Evolutionary conservation across 768 basidiomycete species (phyloP), one percentile per base, ranked within the genome.

Genomic region (Suillus americanus): DNA sequence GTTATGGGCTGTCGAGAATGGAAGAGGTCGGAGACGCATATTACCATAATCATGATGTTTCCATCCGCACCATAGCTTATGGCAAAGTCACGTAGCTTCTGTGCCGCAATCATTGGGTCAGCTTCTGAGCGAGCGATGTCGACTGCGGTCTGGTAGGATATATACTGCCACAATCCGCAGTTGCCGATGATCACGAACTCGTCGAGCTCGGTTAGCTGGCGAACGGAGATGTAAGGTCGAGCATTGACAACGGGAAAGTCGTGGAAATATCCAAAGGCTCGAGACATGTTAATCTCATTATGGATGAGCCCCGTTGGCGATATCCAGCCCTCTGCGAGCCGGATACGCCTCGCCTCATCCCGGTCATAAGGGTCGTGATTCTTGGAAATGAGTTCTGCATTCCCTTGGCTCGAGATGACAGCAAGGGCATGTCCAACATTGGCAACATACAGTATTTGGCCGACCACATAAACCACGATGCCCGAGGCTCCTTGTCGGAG

Each of bases 131-230:
- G 85, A 0, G 95, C 96, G 66, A 99, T 95, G 74, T 99, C 97
- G 62, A 99, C 95, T 1, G 97, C 97, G 0, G 93, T 97, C 75
- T 98, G 95, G 73, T 92, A 94, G 5, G 92, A 90, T 67, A 99
- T 91, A 68, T 87, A 92, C 68, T 96, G 91, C 97, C 97, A 99
- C 30, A 99, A 75, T 0, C 94, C 94, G 6, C 88, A 85, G 74
- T 99, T 98, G 35, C 90, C 97, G 65, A 99, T 85, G 78, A 99
- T 97, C 71, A 99, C 86, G 72, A 99, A 97, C 76, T 99, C 97
- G 76, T 99, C 97, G 62, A 88, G 83, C 66, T 93, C 89, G 2
- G 87, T 83, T 20, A 99, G 78, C 55, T 88, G 83, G 67, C 89
- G 87, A 5, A 79, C 81, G 68, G 80, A 80, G 66, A 97, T 85